A percentile compares a stretch with the other conserved stretches of the same genome.
Evolutionary conservation across 2,329 filamentous ascomycete genomes (phyloP).

Genomic region (Sporothrix brasiliensis): DNA sequence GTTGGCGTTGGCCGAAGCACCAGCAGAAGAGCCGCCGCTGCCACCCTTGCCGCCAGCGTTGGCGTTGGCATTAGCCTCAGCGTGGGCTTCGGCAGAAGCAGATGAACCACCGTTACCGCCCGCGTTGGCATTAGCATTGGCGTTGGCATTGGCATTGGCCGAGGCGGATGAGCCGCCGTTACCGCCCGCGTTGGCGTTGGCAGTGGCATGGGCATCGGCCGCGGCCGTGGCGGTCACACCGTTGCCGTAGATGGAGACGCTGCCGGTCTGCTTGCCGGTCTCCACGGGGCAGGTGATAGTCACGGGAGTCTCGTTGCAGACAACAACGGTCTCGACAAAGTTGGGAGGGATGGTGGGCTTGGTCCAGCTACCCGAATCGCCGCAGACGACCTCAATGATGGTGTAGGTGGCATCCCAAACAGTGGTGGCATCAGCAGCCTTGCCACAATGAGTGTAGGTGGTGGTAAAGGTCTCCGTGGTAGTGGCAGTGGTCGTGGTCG

Average conservation of each 20-base stretch:
- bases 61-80: background rate
- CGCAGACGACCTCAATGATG: constrained; percentile 47
- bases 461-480: constrained; percentile 44
- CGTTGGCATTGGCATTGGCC: background rate
- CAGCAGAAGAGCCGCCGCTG: background rate
- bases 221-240: constrained; percentile 35
- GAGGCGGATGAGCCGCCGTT: constrained; percentile 1
- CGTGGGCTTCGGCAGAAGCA: background rate
- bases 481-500: constrained; percentile 34
- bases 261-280: constrained; percentile 26
- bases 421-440: constrained; percentile 46
- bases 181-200: background rate
- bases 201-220: constrained; percentile 24
- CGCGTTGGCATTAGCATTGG: background rate
- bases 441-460: constrained; percentile 45
- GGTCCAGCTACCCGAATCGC: constrained; percentile 49
- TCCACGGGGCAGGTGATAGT: constrained; percentile 35
- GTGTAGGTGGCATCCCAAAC: constrained; percentile 49
- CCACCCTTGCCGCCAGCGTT: background rate
- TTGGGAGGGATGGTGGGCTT: constrained; percentile 39
- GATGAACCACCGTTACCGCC: background rate
- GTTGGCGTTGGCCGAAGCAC: background rate
- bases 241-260: constrained; percentile 30
- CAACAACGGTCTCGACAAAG: constrained; percentile 37
- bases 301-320: constrained; percentile 29